Conservation (phyloP, 257 asterid genomes). For the Catharanthus roseus region DNA sequence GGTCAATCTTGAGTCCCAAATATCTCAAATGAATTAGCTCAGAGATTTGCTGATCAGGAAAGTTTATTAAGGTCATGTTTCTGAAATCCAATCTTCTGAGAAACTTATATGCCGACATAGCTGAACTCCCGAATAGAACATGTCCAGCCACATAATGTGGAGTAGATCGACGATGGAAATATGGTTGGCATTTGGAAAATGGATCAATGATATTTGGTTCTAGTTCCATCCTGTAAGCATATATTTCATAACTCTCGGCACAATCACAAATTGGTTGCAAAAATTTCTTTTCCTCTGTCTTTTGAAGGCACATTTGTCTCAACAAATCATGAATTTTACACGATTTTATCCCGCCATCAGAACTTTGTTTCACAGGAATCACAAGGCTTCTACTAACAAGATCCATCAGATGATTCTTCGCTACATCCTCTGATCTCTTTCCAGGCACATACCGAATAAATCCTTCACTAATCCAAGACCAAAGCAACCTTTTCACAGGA, state of each 20-base stretch:
- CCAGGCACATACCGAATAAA: not conserved
- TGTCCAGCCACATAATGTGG: not conserved
- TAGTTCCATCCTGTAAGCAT: no score
- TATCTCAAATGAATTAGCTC: slow-evolving; percentile 4
- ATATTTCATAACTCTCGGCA: not conserved
- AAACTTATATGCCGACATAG: not conserved
- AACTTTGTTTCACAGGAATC: not conserved
- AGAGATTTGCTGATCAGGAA: not conserved
- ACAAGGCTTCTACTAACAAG: slow-evolving; percentile 2
- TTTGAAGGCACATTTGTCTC: slow-evolving; percentile 8
- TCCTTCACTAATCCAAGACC: slow-evolving; percentile 18
- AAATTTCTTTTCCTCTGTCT: slow-evolving; percentile 2
- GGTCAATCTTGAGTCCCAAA: not conserved
- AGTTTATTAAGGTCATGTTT: not conserved
- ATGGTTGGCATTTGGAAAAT: not conserved
- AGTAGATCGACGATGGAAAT: slow-evolving; percentile 1
- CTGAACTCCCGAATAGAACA: not conserved
- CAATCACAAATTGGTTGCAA: not conserved
- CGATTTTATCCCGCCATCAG: slow-evolving; percentile 7
- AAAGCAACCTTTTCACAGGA: slow-evolving; percentile 6
- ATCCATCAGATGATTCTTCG: not conserved
- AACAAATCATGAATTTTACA: slow-evolving; percentile 13
- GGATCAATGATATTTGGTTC: not conserved
- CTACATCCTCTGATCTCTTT: slow-evolving; percentile 4
- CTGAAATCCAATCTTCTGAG: not conserved